Evolutionary conservation across 2,329 filamentous ascomycete species (phyloP).

Genomic region (Aspergillus sp.): DNA sequence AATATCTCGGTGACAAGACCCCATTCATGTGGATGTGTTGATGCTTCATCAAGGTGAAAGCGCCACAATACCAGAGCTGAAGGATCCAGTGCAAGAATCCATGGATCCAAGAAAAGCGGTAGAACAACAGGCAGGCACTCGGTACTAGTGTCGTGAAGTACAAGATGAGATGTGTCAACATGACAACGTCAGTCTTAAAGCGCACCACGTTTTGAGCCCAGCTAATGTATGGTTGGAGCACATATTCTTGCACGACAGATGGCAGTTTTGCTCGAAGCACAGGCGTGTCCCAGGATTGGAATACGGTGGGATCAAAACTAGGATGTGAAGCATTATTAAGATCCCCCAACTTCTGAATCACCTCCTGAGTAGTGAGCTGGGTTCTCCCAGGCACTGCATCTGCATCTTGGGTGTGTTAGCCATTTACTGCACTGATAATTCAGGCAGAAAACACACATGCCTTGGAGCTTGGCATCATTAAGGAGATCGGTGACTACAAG

Average conservation of each 20-base stretch:
- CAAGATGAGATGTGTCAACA: conserved; percentile 66
- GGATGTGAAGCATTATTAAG: conserved; percentile 43
- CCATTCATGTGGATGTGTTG: conserved; percentile 75
- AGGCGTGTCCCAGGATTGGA: conserved; percentile 44
- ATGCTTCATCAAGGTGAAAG: conserved; percentile 75
- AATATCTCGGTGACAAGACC: conserved; percentile 50
- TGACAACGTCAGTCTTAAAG: conserved; percentile 63
- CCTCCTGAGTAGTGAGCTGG: conserved; percentile 13
- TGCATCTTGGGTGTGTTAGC: background rate
- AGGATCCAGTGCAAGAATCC: conserved; percentile 58
- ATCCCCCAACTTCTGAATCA: conserved; percentile 39
- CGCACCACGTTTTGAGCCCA: conserved; percentile 53
- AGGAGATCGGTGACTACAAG: conserved; percentile 34
- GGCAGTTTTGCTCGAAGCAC: conserved; percentile 33
- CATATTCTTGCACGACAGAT: conserved; percentile 36
- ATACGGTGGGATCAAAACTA: conserved; percentile 50
- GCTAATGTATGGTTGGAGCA: conserved; percentile 54
- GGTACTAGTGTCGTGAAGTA: conserved; percentile 64
- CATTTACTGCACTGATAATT: conserved; percentile 4
- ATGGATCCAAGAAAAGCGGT: conserved; percentile 59
- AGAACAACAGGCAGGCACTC: conserved; percentile 58
- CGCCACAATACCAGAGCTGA: conserved; percentile 60
- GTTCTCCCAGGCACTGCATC: conserved; percentile 1
- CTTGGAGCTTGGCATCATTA: conserved; percentile 16
- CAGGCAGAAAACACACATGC: conserved; percentile 5